Percentiles rank a stretch among this genome's conserved stretches.
Evolutionary conservation across 805 yeast species (phyloP).

Genomic region (Wickerhamomyces silvicola): DNA sequence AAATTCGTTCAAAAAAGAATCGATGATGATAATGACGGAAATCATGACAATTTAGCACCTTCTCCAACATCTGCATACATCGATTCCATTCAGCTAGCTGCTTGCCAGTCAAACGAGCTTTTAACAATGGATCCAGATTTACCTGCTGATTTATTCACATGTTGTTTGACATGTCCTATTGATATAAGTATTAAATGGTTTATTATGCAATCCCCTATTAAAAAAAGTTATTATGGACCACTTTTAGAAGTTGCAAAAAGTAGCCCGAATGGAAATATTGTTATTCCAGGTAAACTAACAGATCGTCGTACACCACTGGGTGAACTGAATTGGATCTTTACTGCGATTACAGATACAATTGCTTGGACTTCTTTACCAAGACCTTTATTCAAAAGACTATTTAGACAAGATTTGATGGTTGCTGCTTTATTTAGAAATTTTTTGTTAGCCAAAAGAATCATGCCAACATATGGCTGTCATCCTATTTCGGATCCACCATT

Average conservation of each 20-base stretch:
- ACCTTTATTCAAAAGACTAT: conserved; percentile 80
- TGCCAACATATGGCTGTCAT: conserved; percentile 90
- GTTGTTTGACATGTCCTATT: conserved; percentile 92
- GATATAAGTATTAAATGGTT: conserved; percentile 92
- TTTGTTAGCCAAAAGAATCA: conserved; percentile 81
- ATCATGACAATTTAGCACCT: conserved; percentile 35
- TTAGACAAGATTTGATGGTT: conserved; percentile 93
- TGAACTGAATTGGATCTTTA: conserved; percentile 94
- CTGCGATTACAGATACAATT: conserved; percentile 95
- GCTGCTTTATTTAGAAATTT: conserved; percentile 95
- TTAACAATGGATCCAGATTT: conserved; percentile 90
- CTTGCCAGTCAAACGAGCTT: conserved; percentile 80
- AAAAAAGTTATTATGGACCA: conserved; percentile 34
- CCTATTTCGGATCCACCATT: conserved; percentile 92
- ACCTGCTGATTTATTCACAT: conserved; percentile 94
- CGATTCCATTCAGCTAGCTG: conserved; percentile 90
- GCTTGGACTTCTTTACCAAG: conserved; percentile 94
- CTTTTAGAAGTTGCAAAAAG: conserved; percentile 30
- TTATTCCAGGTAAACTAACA: conserved; percentile 84
- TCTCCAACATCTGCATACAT: conserved; percentile 48
- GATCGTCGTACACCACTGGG: conserved; percentile 95
- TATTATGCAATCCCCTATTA: conserved; percentile 72
- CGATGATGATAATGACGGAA: conserved; percentile 70
- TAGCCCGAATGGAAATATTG: conserved; percentile 35
- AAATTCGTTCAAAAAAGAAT: conserved; percentile 85